A percentile compares a stretch with the other conserved stretches of the same genome.
These are phyloP conservation scores for Theileria equi DNA, from an alignment of 169 alveolate species.

Conservation along the genomic window DNA sequence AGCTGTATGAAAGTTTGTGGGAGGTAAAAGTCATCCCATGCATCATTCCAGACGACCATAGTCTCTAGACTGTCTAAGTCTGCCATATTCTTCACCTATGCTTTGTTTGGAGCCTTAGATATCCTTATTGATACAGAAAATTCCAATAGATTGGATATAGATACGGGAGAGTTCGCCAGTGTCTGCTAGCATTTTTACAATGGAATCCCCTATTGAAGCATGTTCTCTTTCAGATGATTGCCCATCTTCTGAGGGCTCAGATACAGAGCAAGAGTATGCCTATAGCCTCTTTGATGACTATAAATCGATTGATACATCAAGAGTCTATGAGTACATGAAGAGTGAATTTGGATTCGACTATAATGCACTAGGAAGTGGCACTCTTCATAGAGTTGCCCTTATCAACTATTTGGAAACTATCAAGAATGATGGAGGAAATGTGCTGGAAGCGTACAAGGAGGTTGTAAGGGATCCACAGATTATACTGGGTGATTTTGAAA, in stretches of 20 bases:
- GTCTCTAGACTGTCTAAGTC: too few species aligned
- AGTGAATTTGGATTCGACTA: constrained; percentile 44
- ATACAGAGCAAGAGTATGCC: constrained; percentile 66
- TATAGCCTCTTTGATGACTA: constrained; percentile 72
- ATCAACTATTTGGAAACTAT: constrained; percentile 48
- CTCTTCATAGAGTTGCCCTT: constrained; percentile 52
- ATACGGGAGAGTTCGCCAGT: too few species aligned
- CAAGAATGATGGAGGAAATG: constrained; percentile 29
- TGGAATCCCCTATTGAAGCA: too few species aligned
- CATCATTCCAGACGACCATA: too few species aligned
- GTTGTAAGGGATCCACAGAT: constrained; percentile 26
- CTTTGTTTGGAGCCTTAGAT: too few species aligned
- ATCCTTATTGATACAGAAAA: too few species aligned
- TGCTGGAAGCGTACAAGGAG: constrained; percentile 22
- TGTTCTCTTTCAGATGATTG: too few species aligned
- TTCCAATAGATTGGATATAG: too few species aligned
- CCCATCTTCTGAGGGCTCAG: constrained; percentile 11
- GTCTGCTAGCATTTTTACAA: too few species aligned
- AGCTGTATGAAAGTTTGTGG: too few species aligned
- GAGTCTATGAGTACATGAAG: constrained; percentile 68
- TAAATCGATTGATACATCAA: constrained; percentile 62
- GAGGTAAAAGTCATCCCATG: too few species aligned
- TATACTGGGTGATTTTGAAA: constrained; percentile 76
- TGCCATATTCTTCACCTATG: too few species aligned
- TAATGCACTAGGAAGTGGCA: constrained; percentile 36